These are phyloP conservation scores for Chrysoporthe puriensis DNA, from an alignment of 2,329 filamentous ascomycete species.

Conservation along the genomic window DNA sequence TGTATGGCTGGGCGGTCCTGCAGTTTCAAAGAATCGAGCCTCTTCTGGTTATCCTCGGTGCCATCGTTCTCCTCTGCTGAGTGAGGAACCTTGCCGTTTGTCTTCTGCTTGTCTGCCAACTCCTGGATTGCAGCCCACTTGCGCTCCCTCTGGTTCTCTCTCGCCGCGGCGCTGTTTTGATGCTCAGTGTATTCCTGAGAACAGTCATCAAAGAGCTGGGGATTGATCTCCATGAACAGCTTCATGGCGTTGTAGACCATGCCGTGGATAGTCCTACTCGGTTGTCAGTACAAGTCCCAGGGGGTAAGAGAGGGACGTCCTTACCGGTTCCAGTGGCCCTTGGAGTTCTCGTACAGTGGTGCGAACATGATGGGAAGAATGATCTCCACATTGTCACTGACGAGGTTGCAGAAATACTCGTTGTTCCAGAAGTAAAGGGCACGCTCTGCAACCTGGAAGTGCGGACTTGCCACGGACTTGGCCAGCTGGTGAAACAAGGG, in stretches of 20 bases:
- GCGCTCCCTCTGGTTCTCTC: slow-evolving; percentile 78
- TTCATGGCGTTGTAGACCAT: slow-evolving; percentile 99
- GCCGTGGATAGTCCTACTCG: slow-evolving; percentile 86
- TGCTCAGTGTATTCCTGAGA: slow-evolving; percentile 97
- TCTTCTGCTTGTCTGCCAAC: slow-evolving; percentile 72
- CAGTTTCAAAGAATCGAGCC: slow-evolving; percentile 86
- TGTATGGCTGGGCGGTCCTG: slow-evolving; percentile 69
- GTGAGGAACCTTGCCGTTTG: slow-evolving; percentile 39
- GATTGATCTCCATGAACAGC: slow-evolving; percentile 99
- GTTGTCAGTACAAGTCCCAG: slow-evolving; percentile 11
- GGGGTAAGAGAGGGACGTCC: slow-evolving; percentile 34
- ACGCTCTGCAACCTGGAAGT: slow-evolving; percentile 97
- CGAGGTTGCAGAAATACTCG: slow-evolving; percentile 98
- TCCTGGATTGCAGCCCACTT: slow-evolving; percentile 89
- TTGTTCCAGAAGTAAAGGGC: slow-evolving; percentile 99
- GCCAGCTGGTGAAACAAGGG: slow-evolving; percentile 96
- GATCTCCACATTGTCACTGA: slow-evolving; percentile 98
- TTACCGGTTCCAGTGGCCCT: slow-evolving; percentile 98
- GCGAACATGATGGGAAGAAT: slow-evolving; percentile 99
- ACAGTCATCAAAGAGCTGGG: slow-evolving; percentile 96
- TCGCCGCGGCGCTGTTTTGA: slow-evolving; percentile 86
- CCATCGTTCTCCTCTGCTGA: slow-evolving; percentile 77
- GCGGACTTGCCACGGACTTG: slow-evolving; percentile 96
- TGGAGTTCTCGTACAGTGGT: slow-evolving; percentile 96
- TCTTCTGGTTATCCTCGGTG: slow-evolving; percentile 82